Evolutionary conservation across 306 rosid genomes (phyloP).

Genomic region (Lablab purpureus): DNA sequence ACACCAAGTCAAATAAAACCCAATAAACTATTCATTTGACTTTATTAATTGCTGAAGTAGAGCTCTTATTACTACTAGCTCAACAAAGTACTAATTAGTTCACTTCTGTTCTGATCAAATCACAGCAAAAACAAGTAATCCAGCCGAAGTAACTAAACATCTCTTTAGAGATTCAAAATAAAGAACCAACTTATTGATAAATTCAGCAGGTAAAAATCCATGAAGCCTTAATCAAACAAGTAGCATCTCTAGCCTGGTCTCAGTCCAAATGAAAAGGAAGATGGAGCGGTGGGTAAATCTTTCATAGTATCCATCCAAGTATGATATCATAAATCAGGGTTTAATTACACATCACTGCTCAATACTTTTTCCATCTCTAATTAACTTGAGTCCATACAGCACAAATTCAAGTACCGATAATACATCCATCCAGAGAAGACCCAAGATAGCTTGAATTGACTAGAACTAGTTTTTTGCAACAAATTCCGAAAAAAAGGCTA

Average conservation of each 20-base stretch:
- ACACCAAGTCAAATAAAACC: conserved; percentile 37
- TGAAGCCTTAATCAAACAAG: conserved; percentile 58
- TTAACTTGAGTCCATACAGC: conserved; percentile 68
- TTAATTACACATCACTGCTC: conserved; percentile 63
- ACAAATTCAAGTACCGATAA: conserved; percentile 50
- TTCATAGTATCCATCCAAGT: conserved; percentile 57
- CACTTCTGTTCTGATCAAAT: conserved; percentile 50
- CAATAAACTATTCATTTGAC: conserved; percentile 46
- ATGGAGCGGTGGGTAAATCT: conserved; percentile 49
- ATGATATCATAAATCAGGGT: conserved; percentile 55
- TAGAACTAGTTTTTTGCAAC: conserved; percentile 39
- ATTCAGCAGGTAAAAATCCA: conserved; percentile 53
- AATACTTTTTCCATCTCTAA: conserved; percentile 60
- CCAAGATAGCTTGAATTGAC: conserved; percentile 57
- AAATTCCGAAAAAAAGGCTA: conserved; percentile 46
- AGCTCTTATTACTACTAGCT: conserved; percentile 42
- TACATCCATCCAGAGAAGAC: conserved; percentile 47
- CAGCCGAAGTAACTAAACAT: conserved; percentile 48
- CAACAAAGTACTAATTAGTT: conserved; percentile 45
- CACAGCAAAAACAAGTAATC: conserved; percentile 43
- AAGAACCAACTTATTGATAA: conserved; percentile 59
- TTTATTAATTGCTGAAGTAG: conserved; percentile 48
- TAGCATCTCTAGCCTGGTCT: conserved; percentile 54
- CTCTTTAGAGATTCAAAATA: conserved; percentile 46
- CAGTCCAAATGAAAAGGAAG: conserved; percentile 59